phyloP scores from a whole-genome alignment of 1,139 yeast species.

The Kodamaea fungicola region DNA sequence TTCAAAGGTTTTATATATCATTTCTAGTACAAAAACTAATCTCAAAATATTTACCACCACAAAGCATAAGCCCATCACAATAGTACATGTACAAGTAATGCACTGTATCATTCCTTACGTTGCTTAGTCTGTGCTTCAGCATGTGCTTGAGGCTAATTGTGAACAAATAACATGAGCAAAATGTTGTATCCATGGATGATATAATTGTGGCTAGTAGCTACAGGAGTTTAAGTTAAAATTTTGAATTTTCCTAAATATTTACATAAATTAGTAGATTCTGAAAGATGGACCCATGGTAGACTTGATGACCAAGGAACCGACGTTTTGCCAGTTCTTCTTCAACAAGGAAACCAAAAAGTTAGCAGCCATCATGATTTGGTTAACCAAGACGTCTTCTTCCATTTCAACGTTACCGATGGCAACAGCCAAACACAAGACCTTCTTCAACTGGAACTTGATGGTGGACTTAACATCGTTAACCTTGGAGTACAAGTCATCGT shows the following conservation, averaged over 20 bases:
- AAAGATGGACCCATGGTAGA: slow-evolving; percentile 99
- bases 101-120: too few species aligned
- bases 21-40: too few species aligned
- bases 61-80: too few species aligned
- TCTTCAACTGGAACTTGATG: slow-evolving; percentile 99
- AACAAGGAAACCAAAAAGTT: slow-evolving; percentile 99
- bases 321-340: slow-evolving; percentile 99
- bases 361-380: slow-evolving; percentile 98
- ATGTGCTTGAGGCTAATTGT: too few species aligned
- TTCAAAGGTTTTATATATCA: too few species aligned
- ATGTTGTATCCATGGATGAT: neutral
- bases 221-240: neutral
- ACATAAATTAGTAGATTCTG: slow-evolving; percentile 85
- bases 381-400: slow-evolving; percentile 94
- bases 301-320: slow-evolving; percentile 98
- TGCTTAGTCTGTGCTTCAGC: too few species aligned
- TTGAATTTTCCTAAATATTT: slow-evolving; percentile 1
- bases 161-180: too few species aligned
- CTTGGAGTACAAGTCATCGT: slow-evolving; percentile 95
- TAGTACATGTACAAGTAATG: too few species aligned
- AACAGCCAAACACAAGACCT: slow-evolving; percentile 84
- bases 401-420: slow-evolving; percentile 99
- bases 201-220: neutral
- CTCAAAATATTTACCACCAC: too few species aligned
- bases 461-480: slow-evolving; percentile 98